A percentile compares a stretch with the other conserved stretches of the same genome.
phyloP scores from a whole-genome alignment of 2,329 filamentous ascomycete species.

The Cladosporium sphaerospermum region DNA sequence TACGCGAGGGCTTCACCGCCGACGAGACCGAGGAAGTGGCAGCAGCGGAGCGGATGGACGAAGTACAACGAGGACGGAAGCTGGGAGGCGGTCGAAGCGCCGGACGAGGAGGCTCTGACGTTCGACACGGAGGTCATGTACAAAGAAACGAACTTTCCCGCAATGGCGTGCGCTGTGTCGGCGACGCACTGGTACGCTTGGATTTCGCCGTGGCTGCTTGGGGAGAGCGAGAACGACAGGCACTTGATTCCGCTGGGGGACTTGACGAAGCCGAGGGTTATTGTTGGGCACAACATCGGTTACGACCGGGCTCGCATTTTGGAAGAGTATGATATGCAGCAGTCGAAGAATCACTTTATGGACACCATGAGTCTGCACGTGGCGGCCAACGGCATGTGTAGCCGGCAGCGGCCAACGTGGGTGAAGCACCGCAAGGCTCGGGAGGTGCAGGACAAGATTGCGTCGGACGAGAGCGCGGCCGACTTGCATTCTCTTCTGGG shows the following conservation, averaged over 20 bases:
- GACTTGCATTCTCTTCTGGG: constrained; percentile 68
- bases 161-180: constrained; percentile 93
- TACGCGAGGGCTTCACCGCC: constrained; percentile 60
- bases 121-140: constrained; percentile 98
- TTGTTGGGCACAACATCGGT: constrained; percentile 92
- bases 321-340: constrained; percentile 81
- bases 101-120: constrained; percentile 73
- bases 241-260: constrained; percentile 88
- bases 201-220: constrained; percentile 91
- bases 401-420: constrained; percentile 90
- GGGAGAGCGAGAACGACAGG: constrained; percentile 67
- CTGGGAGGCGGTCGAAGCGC: constrained; percentile 66
- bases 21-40: constrained; percentile 65
- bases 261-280: constrained; percentile 61
- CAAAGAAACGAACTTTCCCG: constrained; percentile 84
- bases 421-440: constrained; percentile 91
- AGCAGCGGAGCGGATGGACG: constrained; percentile 80
- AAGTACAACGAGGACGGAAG: constrained; percentile 75
- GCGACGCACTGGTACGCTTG: constrained; percentile 93
- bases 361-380: constrained; percentile 99
- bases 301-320: constrained; percentile 83
- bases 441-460: constrained; percentile 74
- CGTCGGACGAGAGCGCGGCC: constrained; percentile 61
- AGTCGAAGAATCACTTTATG: constrained; percentile 79
- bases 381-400: constrained; percentile 98